Base-by-base conservation (phyloP, 2,329 filamentous ascomycete species). In the Knufia petricola region DNA sequence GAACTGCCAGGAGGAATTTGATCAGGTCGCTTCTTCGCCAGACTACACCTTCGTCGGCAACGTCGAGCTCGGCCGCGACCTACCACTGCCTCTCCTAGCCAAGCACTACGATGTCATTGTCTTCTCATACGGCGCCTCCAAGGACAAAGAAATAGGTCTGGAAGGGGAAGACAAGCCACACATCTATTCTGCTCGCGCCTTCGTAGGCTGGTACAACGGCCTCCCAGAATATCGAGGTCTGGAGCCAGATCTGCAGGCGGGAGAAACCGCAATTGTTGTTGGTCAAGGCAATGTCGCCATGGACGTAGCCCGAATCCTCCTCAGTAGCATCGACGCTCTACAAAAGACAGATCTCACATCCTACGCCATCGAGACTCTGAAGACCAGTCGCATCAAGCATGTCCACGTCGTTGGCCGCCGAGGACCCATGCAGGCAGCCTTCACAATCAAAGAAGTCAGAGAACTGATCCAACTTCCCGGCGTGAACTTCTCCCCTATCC, bases 181-280 rank as follows among this genome's bases (percentile, higher is more conserved):
- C 21, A 57, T 60, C 41, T 84, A 88, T 63, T 95, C 89, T 6
- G 92, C 92, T 1, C 79, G 92, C 23, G 84, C 88, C 32, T 95
- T 96, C 63, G 92, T 98, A 1, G 92, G 89, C 15, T 98, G 92
- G 92, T 98, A 98, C 66, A 98, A 98, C 65, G 92, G 92, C 2
- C 74, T 95, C 2, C 92, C 92, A 0, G 85, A 94, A 58, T 85
- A 85, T 61, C 77, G 83, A 17, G 66, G 76, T 57, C 69, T 95
- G 6, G 70, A 76, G n/a, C 85, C 88, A 0, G 78, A 87, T 60
- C 74, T 96, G 21, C 77, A 79, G 0, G 71, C 74, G 8, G 85
- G 84, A 0, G 87, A 95, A 44, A 82, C 89, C 52, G 92, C 87
- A 1, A 79, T 95, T 26, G 76, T 98, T 41, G 81, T 98, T 55